Evolutionary conservation across 176 grass and related monocot species (phyloP).

Genomic region (Microstegium vimineum): DNA sequence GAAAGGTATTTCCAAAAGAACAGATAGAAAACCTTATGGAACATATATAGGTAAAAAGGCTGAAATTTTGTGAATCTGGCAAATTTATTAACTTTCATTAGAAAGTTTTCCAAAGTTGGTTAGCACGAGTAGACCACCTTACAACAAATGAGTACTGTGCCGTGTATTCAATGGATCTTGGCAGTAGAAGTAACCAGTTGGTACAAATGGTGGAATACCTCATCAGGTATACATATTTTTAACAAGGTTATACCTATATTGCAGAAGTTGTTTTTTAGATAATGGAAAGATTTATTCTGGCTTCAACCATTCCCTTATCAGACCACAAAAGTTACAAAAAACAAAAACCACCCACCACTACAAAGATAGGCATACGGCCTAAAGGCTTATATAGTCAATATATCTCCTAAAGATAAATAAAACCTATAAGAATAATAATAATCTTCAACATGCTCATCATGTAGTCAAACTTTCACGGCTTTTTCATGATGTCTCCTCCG

Average conservation of each 20-base stretch:
- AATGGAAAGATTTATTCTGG: background rate
- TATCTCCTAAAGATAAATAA: too few species aligned
- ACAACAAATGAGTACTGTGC: background rate
- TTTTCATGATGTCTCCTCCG: background rate
- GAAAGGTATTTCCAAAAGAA: constrained; percentile 12
- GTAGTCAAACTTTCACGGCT: background rate
- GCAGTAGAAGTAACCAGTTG: background rate
- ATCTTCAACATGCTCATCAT: background rate
- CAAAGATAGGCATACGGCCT: too few species aligned
- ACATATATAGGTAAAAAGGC: background rate
- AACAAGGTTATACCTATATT: background rate
- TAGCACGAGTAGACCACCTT: background rate
- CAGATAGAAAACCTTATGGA: background rate
- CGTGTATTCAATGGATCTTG: background rate
- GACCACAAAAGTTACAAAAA: too few species aligned
- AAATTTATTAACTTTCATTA: constrained; percentile 9
- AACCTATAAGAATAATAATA: too few species aligned
- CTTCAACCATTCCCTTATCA: too few species aligned
- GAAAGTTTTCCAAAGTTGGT: background rate
- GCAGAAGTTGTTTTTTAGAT: background rate
- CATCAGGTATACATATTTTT: background rate
- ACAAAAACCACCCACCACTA: too few species aligned
- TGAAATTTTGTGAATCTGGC: background rate
- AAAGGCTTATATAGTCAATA: too few species aligned
- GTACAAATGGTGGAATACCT: background rate